These are phyloP conservation scores for Lithohypha guttulata DNA, from an alignment of 2,329 filamentous ascomycete genomes.

Conservation along the genomic window DNA sequence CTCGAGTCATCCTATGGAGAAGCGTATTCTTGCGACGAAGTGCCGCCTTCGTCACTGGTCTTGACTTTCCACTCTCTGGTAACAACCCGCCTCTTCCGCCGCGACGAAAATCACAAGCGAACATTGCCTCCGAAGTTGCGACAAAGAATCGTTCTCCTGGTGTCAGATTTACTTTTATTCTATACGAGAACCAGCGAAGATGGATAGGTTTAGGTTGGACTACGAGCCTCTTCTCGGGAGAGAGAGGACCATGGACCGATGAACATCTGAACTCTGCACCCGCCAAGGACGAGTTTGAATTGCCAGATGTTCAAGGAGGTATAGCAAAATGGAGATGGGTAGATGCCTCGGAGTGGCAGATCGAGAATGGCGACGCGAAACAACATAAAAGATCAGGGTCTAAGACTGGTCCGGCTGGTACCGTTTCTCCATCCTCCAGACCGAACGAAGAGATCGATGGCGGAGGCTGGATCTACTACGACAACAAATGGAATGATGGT, in stretches of 20 bases:
- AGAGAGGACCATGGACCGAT: slow-evolving; percentile 86
- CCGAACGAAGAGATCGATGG: slow-evolving; percentile 37
- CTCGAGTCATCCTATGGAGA: slow-evolving; percentile 80
- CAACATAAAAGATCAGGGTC: slow-evolving; percentile 19
- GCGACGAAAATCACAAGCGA: slow-evolving; percentile 31
- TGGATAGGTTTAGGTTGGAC: slow-evolving; percentile 97
- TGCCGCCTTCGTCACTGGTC: slow-evolving; percentile 64
- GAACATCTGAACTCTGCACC: slow-evolving; percentile 80
- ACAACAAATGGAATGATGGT: slow-evolving; percentile 95
- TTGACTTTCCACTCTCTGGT: slow-evolving; percentile 50
- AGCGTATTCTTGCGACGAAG: slow-evolving; percentile 62
- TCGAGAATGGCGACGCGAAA: slow-evolving; percentile 53
- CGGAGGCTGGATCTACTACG: slow-evolving; percentile 93
- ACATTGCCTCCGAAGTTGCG: slow-evolving; percentile 36
- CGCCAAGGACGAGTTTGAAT: slow-evolving; percentile 58
- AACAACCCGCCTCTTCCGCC: slow-evolving; percentile 11
- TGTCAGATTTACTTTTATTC: slow-evolving; percentile 89
- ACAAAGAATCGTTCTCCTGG: slow-evolving; percentile 43
- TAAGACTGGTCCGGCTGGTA: slow-evolving; percentile 23
- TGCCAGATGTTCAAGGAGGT: slow-evolving; percentile 56
- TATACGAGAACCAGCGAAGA: slow-evolving; percentile 91
- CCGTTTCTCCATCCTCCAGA: slow-evolving; percentile 31
- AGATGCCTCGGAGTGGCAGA: slow-evolving; percentile 70
- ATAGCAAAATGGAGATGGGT: slow-evolving; percentile 70
- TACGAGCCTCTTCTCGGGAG: slow-evolving; percentile 77